A percentile compares a stretch with the other conserved stretches of the same genome.
These are phyloP conservation scores for Fusarium scirpi DNA, from an alignment of 2,329 filamentous ascomycete genomes.

Conservation along the genomic window DNA sequence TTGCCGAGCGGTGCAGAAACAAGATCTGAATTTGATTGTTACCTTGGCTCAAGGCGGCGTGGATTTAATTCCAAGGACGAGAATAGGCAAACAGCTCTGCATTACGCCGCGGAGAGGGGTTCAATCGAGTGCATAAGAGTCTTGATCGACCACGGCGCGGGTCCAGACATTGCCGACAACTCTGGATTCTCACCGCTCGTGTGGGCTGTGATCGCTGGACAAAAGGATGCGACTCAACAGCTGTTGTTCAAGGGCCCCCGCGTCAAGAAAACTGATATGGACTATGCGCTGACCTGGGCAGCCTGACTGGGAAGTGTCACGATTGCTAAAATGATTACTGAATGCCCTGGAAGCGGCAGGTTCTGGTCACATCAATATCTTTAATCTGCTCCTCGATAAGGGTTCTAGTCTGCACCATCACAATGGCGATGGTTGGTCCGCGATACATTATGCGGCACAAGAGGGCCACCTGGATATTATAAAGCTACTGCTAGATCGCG, in stretches of 20 bases:
- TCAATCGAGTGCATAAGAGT: background rate
- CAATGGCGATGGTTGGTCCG: background rate
- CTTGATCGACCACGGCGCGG: background rate
- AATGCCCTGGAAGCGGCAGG: background rate
- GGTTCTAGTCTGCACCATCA: background rate
- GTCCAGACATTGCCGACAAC: background rate
- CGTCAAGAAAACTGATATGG: too few relatives aligned
- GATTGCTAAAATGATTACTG: background rate
- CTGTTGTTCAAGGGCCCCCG: too few relatives aligned
- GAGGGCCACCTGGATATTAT: background rate
- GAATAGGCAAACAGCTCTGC: background rate
- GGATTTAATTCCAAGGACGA: background rate
- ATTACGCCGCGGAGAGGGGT: background rate
- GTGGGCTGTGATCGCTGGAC: background rate
- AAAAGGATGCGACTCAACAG: too few relatives aligned
- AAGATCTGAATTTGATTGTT: background rate
- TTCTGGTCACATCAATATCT: background rate
- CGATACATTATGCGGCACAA: background rate
- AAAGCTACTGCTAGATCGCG: fast-evolving
- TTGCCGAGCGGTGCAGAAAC: background rate
- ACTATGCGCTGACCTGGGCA: background rate
- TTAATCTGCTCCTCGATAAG: background rate
- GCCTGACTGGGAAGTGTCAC: background rate
- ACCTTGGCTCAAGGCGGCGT: background rate
- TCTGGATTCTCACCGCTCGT: background rate